Evolutionary conservation across 148 eudicot genomes (phyloP), one percentile per base, ranked within the genome.

Genomic region (Mesembryanthemum crystallinum): DNA sequence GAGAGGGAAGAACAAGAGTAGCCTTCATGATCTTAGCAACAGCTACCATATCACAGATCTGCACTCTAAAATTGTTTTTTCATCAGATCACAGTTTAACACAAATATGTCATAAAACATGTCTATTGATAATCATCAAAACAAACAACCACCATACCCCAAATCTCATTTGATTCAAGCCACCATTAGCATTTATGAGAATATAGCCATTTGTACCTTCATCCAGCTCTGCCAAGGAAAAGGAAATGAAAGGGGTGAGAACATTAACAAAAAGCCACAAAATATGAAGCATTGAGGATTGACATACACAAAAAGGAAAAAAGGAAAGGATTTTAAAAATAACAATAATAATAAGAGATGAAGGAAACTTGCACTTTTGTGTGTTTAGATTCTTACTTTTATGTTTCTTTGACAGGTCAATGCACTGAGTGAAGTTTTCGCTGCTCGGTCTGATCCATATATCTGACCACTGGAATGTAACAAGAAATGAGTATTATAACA

Each of bases 111-210:
- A 66, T 59, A 72, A 69, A 80, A 3, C 51, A 10, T 21, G n/a
- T n/a, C n/a, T 54, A 52, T 39, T 62, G 10, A 28, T 54, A 57
- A 52, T 52, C 57, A 37, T 49, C 39, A 62, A 73, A 88, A 74
- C 64, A 78, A 59, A 83, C 72, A n/a, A n/a, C n/a, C 71, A 86
- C 80, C 94, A 85, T 86, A 95, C 99, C 99, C 99, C 99, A 95
- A 95, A 95, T 95, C 99, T 91, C 99, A 95, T 95, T 90, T 95
- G 99, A 84, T 95, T 95, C 75, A 95, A 89, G 83, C 99, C 99
- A 76, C 99, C 99, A 78, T 95, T 95, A 66, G 99, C 97, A 86
- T 95, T 95, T 76, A 88, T 82, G 71, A 95, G 90, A 78, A 95
- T 91, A 77, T 88, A 95, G 28, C 99, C 98, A 73, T 88, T 91